These are phyloP conservation scores for Pseudonitzschia multistriata DNA, from an alignment of 108 stramenopile genomes.

Conservation along the genomic window DNA sequence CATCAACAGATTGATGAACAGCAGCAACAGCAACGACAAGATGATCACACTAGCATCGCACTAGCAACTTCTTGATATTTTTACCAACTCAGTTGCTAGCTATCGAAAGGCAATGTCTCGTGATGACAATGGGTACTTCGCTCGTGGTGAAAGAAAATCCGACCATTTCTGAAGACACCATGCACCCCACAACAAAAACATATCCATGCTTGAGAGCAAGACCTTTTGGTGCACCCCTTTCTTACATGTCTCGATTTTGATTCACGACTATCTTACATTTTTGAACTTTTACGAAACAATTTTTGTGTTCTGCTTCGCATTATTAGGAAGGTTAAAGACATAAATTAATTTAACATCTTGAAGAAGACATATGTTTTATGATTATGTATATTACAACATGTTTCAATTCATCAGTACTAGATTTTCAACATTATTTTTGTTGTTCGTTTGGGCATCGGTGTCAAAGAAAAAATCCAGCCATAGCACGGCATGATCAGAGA, in stretches of 20 bases:
- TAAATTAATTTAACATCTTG: no score
- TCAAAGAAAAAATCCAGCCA: no score
- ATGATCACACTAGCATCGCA: conserved; percentile 10
- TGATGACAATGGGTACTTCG: not conserved
- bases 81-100: not conserved
- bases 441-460: no score
- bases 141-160: not conserved
- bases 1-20: conserved; percentile 27
- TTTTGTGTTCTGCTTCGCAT: no score
- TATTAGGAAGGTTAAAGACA: no score
- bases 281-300: no score
- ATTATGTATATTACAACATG: no score
- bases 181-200: not conserved
- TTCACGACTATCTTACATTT: not conserved
- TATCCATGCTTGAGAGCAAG: not conserved
- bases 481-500: no score
- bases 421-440: no score
- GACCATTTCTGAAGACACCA: no score
- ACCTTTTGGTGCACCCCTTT: not conserved
- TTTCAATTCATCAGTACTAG: no score
- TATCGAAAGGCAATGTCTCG: not conserved
- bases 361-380: no score
- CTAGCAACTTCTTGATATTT: conserved; percentile 13
- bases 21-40: conserved; percentile 18
- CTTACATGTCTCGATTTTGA: not conserved